Evolutionary conservation across 1,284 basidiomycete genomes (phyloP).

Genomic region (Termitomyces sp.): DNA sequence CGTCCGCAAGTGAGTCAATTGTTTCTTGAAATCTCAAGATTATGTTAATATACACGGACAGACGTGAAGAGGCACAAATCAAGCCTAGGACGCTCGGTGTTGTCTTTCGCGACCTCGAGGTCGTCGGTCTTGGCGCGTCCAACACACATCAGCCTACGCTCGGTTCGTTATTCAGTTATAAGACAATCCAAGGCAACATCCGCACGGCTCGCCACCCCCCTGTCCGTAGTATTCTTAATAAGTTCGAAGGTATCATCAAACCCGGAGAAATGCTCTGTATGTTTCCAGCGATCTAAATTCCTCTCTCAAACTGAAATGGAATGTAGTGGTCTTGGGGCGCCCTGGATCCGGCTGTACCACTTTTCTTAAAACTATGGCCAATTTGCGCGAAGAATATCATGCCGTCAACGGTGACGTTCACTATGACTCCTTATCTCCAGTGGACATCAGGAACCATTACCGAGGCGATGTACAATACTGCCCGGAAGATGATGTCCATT

Average conservation of each 20-base stretch:
- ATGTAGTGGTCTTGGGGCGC: slow-evolving; percentile 49
- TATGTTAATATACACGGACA: neutral
- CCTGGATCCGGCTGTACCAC: slow-evolving; percentile 58
- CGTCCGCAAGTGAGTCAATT: slow-evolving; percentile 20
- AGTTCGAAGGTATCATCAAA: slow-evolving; percentile 40
- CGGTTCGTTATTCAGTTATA: slow-evolving; percentile 33
- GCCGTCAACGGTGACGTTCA: slow-evolving; percentile 50
- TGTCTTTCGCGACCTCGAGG: slow-evolving; percentile 42
- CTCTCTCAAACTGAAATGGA: neutral
- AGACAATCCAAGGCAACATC: slow-evolving; percentile 24
- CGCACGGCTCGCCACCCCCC: slow-evolving; percentile 31
- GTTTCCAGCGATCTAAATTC: slow-evolving; percentile 13
- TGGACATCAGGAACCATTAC: slow-evolving; percentile 43
- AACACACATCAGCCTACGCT: slow-evolving; percentile 39
- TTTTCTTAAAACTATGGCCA: slow-evolving; percentile 55
- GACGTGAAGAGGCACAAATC: slow-evolving; percentile 30
- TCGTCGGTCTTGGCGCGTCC: slow-evolving; percentile 41
- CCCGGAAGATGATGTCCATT: slow-evolving; percentile 66
- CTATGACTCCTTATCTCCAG: slow-evolving; percentile 57
- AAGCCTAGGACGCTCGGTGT: slow-evolving; percentile 44
- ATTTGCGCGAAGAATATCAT: slow-evolving; percentile 49
- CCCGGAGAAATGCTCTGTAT: slow-evolving; percentile 51
- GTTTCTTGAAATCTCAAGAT: neutral
- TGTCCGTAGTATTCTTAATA: slow-evolving; percentile 34
- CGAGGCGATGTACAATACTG: slow-evolving; percentile 60